Base-by-base conservation (phyloP, 345 rosid genomes). In the Dovyalis caffra region DNA sequence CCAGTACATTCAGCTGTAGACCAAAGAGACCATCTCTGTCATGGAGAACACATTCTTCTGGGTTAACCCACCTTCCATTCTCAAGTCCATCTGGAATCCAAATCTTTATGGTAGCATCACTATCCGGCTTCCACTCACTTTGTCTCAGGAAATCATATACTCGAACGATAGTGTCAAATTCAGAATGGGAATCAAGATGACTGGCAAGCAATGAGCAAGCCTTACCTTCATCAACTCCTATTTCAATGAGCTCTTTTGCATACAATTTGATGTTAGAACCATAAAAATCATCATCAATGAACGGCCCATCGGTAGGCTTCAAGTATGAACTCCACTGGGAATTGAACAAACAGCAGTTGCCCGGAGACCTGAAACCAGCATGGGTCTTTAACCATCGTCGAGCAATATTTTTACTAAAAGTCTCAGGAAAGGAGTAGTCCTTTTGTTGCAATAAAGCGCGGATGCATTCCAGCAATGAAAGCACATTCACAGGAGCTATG, bases 231-330 rank as follows among this genome's bases (percentile, higher is more conserved):
- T 84, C 87, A 53, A 91, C 94, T 68, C 96, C 91, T 10, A 91
- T 73, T 5, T 70, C 65, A 6, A 66, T 64, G 3, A 89, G 88
- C 89, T 90, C 94, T 21, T 71, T 34, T 43, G 11, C 75, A 77
- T 64, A 89, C 0, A 47, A 23, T 8, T 43, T 69, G 8, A 88
- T 68, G 25, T 66, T 53, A 7, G 79, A 64, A 64, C 94, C 89
- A 75, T 89, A 91, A 76, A 81, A 88, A 31, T 35, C 79, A 68
- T 89, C 91, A 31, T 90, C 92, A 64, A 91, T 85, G 85, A 93
- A 90, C 10, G 94, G 96, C 8, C 98, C 98, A 77, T 93, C 94
- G 18, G 79, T 43, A 28, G 3, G 83, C 77, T 81, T 74, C 79
- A 93, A 28, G 58, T 4, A 23, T 37, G 37, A 58, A 8, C 34